Conservation (phyloP, 805 yeast genomes). For the Kurtzmaniella fragi region DNA sequence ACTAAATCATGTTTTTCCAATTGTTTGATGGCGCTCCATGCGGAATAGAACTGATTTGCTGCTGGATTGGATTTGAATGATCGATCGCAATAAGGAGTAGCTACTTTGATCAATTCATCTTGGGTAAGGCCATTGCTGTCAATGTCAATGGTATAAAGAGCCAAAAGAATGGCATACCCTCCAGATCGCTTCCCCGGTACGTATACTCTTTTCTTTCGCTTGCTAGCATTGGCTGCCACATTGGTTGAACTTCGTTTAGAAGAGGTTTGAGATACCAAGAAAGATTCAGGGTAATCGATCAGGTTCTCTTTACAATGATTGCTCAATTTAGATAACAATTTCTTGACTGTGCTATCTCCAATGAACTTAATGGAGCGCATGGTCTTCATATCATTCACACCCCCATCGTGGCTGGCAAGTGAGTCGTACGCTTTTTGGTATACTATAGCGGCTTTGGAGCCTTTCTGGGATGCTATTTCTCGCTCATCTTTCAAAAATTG, state of each 20-base stretch:
- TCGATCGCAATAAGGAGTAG: constrained; percentile 49
- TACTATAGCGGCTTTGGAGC: constrained; percentile 48
- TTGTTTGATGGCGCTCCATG: constrained; percentile 70
- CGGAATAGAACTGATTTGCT: constrained; percentile 60
- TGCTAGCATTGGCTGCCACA: constrained; percentile 6
- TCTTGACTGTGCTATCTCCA: constrained; percentile 63
- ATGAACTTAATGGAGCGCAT: constrained; percentile 57
- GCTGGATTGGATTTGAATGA: constrained; percentile 59
- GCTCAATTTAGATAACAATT: constrained; percentile 42
- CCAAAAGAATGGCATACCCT: constrained; percentile 74
- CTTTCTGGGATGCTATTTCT: constrained; percentile 39
- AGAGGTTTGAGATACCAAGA: constrained; percentile 12
- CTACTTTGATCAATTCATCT: constrained; percentile 51
- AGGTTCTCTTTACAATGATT: constrained; percentile 56
- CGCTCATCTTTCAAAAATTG: constrained; percentile 57
- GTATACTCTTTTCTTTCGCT: constrained; percentile 35
- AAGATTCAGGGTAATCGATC: constrained; percentile 37
- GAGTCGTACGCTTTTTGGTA: constrained; percentile 55
- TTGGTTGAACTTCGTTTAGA: constrained; percentile 4
- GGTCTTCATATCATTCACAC: constrained; percentile 52
- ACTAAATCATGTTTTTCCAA: constrained; percentile 60
- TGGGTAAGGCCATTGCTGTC: constrained; percentile 55
- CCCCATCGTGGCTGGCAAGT: constrained; percentile 39
- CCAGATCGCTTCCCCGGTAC: constrained; percentile 77
- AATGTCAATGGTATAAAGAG: constrained; percentile 47